phyloP scores from a whole-genome alignment of 2,329 filamentous ascomycete genomes.

The Delphinella strobiligena region DNA sequence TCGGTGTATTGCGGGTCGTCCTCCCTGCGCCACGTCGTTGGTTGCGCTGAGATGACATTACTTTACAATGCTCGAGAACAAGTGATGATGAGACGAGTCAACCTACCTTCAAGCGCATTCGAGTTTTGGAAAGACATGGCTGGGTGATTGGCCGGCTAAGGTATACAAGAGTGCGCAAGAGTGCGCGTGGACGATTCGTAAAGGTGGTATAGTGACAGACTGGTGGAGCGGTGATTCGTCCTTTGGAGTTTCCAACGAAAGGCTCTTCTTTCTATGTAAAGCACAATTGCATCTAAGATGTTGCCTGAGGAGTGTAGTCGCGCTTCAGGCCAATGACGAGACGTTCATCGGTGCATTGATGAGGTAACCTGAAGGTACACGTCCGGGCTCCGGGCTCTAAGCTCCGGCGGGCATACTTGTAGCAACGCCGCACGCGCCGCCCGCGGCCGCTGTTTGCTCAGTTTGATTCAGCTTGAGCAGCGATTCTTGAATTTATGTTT shows the following conservation, averaged over 20 bases:
- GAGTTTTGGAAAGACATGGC: constrained; percentile 15
- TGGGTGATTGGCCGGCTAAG: no score
- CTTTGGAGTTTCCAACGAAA: no score
- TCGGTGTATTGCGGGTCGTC: constrained; percentile 71
- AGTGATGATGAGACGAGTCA: neutral
- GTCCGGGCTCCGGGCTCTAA: no score
- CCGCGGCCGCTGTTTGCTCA: neutral
- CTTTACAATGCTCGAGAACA: no score
- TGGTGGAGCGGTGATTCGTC: no score
- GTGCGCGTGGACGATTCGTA: no score
- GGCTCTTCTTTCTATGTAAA: no score
- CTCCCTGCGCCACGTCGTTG: constrained; percentile 52
- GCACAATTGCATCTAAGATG: no score
- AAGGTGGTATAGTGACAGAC: no score
- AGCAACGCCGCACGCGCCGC: neutral
- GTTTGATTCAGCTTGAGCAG: neutral
- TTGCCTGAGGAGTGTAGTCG: neutral
- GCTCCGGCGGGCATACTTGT: no score
- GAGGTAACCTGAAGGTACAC: no score
- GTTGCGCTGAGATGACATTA: constrained; percentile 39
- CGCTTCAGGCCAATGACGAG: neutral
- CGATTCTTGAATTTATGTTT: neutral
- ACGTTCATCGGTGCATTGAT: neutral
- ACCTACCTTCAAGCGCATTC: constrained; percentile 13
- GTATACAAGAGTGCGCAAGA: no score